A percentile compares a stretch with the other conserved stretches of the same genome.
These are phyloP conservation scores for Sphaerulina vaccinii DNA, from an alignment of 2,329 filamentous ascomycete genomes.

Conservation along the genomic window DNA sequence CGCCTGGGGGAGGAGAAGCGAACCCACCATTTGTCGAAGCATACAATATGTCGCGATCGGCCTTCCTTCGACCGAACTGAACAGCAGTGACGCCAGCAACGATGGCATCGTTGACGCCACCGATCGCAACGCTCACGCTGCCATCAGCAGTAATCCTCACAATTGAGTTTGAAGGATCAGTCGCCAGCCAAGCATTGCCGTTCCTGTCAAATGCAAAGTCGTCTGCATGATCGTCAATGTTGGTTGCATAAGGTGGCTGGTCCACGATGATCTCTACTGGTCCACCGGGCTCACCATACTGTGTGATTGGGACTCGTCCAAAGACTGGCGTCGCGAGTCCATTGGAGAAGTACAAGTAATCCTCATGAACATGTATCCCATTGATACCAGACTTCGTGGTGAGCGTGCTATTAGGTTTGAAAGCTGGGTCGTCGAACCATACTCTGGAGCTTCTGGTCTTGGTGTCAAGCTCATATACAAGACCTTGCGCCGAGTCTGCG, in stretches of 20 bases:
- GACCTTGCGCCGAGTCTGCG: conserved; percentile 15
- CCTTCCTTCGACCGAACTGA: conserved; percentile 18
- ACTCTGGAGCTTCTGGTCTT: conserved; percentile 5
- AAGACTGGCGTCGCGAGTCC: conserved; percentile 15
- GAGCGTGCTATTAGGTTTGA: conserved; percentile 21
- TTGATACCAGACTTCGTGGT: conserved; percentile 19
- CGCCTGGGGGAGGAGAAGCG: conserved; percentile 6
- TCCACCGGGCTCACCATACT: conserved; percentile 7
- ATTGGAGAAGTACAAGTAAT: conserved; percentile 22
- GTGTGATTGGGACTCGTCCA: conserved; percentile 7
- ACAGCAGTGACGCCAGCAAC: conserved; percentile 20
- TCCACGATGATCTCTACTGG: conserved; percentile 13
- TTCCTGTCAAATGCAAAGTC: conserved; percentile 21
- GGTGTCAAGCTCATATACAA: conserved; percentile 19
- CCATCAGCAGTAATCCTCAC: conserved; percentile 19
- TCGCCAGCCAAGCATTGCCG: conserved; percentile 21
- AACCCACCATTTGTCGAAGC: conserved; percentile 21
- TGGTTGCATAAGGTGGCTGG: conserved; percentile 3
- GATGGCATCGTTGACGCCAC: conserved; percentile 6
- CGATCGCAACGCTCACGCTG: conserved; percentile 14
- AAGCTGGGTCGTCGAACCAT: conserved; percentile 18
- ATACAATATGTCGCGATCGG: conserved; percentile 14
- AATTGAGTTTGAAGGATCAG: conserved; percentile 17
- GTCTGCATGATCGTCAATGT: conserved; percentile 10
- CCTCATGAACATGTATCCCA: conserved; percentile 18